phyloP scores from a whole-genome alignment of 1,139 yeast species.

The Protomyces inouyei region DNA sequence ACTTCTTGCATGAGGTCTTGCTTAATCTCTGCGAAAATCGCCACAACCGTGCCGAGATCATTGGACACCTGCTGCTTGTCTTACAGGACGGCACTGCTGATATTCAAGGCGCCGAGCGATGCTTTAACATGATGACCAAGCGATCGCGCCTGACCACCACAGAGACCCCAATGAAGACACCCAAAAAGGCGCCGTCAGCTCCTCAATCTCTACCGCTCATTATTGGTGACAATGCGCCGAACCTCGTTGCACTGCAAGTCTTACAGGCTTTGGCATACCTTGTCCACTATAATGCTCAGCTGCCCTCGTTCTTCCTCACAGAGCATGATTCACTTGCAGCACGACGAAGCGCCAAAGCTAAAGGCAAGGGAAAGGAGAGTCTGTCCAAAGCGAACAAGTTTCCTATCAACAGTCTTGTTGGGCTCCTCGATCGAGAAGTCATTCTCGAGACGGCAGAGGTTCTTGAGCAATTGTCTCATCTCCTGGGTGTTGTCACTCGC shows the following conservation, averaged over 20 bases:
- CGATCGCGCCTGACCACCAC: constrained; percentile 35
- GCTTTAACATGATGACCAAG: constrained; percentile 54
- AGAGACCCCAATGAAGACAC: constrained; percentile 30
- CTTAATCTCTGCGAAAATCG: constrained; percentile 68
- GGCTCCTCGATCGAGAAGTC: constrained; percentile 56
- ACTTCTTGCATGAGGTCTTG: constrained; percentile 60
- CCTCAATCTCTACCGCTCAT: background rate
- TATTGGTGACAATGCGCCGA: constrained; percentile 55
- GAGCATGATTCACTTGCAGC: constrained; percentile 62
- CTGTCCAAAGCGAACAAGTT: constrained; percentile 48
- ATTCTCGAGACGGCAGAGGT: constrained; percentile 68
- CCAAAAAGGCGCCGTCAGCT: constrained; percentile 3
- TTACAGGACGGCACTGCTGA: constrained; percentile 68
- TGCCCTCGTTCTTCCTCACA: constrained; percentile 69
- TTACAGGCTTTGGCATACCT: constrained; percentile 70
- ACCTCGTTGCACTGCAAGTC: constrained; percentile 69
- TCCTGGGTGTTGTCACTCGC: constrained; percentile 70
- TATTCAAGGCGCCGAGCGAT: constrained; percentile 57
- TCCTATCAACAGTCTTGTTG: constrained; percentile 67
- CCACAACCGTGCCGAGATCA: constrained; percentile 72
- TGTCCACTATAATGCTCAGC: constrained; percentile 62
- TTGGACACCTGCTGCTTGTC: constrained; percentile 62
- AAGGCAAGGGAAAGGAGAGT: constrained; percentile 43
- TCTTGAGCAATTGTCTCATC: constrained; percentile 70
- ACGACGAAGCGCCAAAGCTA: constrained; percentile 43